phyloP scores from a whole-genome alignment of 345 rosid genomes.

The Eucalyptus erythrocorys region DNA sequence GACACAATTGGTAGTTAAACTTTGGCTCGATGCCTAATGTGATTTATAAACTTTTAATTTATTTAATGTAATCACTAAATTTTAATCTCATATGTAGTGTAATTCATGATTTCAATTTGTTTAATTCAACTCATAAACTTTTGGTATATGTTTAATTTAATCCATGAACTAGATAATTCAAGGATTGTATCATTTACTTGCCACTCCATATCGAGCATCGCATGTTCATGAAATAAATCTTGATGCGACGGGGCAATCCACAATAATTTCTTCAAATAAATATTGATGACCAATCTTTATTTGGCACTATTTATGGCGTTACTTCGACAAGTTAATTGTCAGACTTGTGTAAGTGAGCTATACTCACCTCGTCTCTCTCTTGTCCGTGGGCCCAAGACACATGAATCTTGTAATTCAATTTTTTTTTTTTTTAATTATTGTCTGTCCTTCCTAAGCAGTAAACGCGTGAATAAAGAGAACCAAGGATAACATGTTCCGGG shows the following conservation, averaged over 20 bases:
- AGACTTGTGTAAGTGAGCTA: neutral
- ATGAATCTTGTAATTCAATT: neutral
- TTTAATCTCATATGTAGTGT: no score
- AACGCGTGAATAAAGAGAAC: neutral
- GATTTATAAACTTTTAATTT: accelerated
- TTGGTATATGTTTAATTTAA: no score
- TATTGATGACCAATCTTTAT: neutral
- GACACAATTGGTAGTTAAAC: no score
- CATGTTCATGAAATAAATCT: neutral
- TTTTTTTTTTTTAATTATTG: accelerated
- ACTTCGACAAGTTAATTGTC: neutral
- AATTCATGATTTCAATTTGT: accelerated
- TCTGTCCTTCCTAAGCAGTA: neutral
- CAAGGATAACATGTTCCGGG: neutral
- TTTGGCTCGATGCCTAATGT: no score
- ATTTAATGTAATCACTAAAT: accelerated
- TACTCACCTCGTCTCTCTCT: no score
- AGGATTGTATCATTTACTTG: accelerated
- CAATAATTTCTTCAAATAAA: neutral
- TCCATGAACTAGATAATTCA: accelerated
- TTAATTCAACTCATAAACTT: accelerated
- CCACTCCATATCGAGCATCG: neutral
- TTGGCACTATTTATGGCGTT: neutral
- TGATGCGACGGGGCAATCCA: accelerated
- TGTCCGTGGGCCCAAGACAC: neutral